Evolutionary conservation across 2,329 filamentous ascomycete species (phyloP).

Genomic region (Fonsecaea monophora): DNA sequence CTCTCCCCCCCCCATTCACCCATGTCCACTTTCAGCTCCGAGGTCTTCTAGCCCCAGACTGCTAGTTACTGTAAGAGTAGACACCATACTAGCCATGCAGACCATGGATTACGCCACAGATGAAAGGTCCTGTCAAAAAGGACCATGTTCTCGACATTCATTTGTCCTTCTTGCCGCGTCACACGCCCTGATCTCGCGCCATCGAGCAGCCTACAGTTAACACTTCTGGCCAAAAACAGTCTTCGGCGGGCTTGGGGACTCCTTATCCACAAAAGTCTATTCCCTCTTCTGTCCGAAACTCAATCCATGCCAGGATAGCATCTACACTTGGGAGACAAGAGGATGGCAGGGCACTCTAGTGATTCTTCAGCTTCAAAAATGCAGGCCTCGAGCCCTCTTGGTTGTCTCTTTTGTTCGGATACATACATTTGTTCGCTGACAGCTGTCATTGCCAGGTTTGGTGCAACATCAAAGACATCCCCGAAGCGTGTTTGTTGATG

Average conservation of each 20-base stretch:
- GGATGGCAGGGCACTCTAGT: not conserved
- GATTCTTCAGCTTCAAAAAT: not conserved
- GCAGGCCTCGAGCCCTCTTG: conserved; percentile 4
- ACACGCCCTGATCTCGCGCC: conserved; percentile 7
- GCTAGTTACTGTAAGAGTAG: not conserved
- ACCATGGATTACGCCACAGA: conserved; percentile 18
- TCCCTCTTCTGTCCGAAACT: conserved; percentile 6
- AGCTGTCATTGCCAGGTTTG: conserved; percentile 17
- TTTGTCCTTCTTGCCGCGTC: conserved; percentile 3
- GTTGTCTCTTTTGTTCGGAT: conserved; percentile 15
- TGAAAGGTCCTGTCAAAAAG: conserved; percentile 7
- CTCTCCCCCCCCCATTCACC: not conserved
- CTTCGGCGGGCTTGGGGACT: not conserved
- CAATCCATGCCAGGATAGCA: conserved; percentile 7
- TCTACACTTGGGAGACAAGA: conserved; percentile 2
- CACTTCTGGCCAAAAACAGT: not conserved
- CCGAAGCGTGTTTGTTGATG: conserved; percentile 9
- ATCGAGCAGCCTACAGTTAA: not conserved
- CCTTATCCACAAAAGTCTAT: conserved; percentile 8
- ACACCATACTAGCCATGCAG: conserved; percentile 13
- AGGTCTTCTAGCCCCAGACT: conserved; percentile 1
- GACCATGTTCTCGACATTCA: conserved; percentile 8
- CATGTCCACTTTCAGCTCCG: conserved; percentile 6
- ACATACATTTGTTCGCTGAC: conserved; percentile 8
- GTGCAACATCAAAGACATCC: conserved; percentile 13